Percentiles rank a stretch among this genome's conserved stretches.
These are phyloP conservation scores for Hypoxylon rickii DNA, from an alignment of 495 filamentous ascomycete genomes.

Conservation along the genomic window DNA sequence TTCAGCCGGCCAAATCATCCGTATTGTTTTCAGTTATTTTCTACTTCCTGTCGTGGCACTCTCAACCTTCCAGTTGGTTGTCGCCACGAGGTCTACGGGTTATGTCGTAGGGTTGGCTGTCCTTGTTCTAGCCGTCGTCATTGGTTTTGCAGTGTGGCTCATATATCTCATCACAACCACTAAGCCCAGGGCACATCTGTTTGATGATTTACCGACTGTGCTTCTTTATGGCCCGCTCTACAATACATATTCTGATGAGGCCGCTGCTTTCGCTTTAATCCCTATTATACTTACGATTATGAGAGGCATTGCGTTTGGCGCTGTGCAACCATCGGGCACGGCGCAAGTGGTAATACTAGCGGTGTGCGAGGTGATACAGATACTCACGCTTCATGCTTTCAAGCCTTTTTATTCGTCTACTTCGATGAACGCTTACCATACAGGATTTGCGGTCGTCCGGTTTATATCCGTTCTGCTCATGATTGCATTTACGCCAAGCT, in stretches of 20 bases:
- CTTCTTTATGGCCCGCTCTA: conserved; percentile 94
- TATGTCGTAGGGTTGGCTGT: conserved; percentile 74
- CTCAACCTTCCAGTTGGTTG: conserved; percentile 90
- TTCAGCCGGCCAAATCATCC: conserved; percentile 81
- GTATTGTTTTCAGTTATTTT: conserved; percentile 90
- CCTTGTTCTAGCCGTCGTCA: conserved; percentile 69
- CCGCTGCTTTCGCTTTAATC: conserved; percentile 79
- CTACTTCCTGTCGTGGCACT: conserved; percentile 82
- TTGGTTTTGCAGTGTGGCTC: conserved; percentile 77
- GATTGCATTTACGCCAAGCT: conserved; percentile 82
- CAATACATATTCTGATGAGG: conserved; percentile 94
- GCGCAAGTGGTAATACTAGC: conserved; percentile 90
- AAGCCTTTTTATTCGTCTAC: conserved; percentile 87
- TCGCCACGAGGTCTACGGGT: conserved; percentile 65
- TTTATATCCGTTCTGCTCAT: conserved; percentile 81
- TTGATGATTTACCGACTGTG: conserved; percentile 89
- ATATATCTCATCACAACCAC: conserved; percentile 78
- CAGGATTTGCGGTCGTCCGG: conserved; percentile 77
- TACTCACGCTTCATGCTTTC: conserved; percentile 87
- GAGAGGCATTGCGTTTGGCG: conserved; percentile 89
- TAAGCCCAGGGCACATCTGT: conserved; percentile 81
- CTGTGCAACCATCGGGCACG: conserved; percentile 88
- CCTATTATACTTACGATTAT: conserved; percentile 81
- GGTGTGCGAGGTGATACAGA: conserved; percentile 88
- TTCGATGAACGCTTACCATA: conserved; percentile 97